Evolutionary conservation across 495 filamentous ascomycete species (phyloP).

Genomic region (Penicillium lagena): DNA sequence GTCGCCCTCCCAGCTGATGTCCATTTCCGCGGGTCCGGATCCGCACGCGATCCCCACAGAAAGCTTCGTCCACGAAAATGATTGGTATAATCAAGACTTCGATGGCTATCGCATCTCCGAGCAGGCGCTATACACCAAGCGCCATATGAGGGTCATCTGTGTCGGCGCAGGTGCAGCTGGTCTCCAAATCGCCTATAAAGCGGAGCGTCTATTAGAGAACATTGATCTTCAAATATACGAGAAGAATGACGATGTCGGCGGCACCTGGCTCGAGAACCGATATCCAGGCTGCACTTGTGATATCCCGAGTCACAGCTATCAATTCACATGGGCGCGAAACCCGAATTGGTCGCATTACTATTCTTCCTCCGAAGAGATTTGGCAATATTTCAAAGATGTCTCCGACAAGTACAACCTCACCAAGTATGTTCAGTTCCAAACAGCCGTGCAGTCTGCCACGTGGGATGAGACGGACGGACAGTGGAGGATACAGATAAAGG

Average conservation of each 20-base stretch:
- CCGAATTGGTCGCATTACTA: conserved; percentile 8
- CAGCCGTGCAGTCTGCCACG: not conserved
- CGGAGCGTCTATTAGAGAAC: too few species aligned
- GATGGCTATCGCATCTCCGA: too few species aligned
- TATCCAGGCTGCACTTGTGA: conserved; percentile 44
- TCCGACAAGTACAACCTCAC: conserved; percentile 1
- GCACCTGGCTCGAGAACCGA: conserved; percentile 59
- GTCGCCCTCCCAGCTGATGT: too few species aligned
- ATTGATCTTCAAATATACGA: conserved; percentile 40
- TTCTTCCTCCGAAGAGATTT: conserved; percentile 6
- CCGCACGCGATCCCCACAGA: too few species aligned
- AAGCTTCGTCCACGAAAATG: too few species aligned
- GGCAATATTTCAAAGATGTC: conserved; percentile 4
- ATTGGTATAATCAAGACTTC: too few species aligned
- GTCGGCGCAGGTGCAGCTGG: too few species aligned
- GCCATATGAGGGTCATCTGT: too few species aligned
- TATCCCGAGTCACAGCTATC: conserved; percentile 10
- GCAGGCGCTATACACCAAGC: too few species aligned
- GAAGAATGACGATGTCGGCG: conserved; percentile 59
- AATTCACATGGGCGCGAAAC: conserved; percentile 9
- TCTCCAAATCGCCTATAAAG: too few species aligned
- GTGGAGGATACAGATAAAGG: too few species aligned
- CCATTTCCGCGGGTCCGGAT: too few species aligned
- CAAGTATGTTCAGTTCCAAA: conserved; percentile 2
- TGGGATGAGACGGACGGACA: conserved; percentile 3